Percentiles rank a stretch among this genome's conserved stretches.
phyloP scores from a whole-genome alignment of 345 rosid genomes.

The Eutrema heterophyllum region DNA sequence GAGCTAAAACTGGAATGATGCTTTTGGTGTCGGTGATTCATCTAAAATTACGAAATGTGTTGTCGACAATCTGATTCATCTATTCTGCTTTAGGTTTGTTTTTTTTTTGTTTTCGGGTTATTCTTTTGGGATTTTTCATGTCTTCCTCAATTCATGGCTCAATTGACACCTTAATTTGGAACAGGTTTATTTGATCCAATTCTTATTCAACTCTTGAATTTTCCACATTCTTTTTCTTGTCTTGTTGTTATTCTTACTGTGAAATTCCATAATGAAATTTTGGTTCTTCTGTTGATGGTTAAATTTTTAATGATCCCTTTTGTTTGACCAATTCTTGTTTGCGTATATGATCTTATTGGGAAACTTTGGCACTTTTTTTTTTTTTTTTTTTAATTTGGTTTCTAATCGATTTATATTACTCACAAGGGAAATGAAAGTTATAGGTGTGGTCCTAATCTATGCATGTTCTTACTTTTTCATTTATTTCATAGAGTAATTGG shows the following conservation, averaged over 20 bases:
- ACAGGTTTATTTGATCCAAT: neutral
- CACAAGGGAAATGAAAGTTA: neutral
- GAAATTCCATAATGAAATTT: neutral
- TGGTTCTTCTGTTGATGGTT: neutral
- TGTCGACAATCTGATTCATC: neutral
- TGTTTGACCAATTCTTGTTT: neutral
- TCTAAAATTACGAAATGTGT: neutral
- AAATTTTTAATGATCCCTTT: neutral
- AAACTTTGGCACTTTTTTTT: neutral
- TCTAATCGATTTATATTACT: neutral
- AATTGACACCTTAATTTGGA: neutral
- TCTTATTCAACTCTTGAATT: neutral
- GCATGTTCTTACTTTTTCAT: constrained; percentile 14
- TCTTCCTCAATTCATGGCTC: neutral
- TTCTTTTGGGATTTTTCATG: neutral
- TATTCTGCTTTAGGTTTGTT: neutral
- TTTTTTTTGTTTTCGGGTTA: neutral
- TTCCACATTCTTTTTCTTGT: neutral
- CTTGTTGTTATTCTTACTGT: neutral
- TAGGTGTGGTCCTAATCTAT: constrained; percentile 22
- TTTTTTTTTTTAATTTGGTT: neutral
- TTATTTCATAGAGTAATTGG: constrained; percentile 5
- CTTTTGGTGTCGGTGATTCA: neutral
- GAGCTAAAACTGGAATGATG: constrained; percentile 9
- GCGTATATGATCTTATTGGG: neutral